Conservation (phyloP, 2,329 filamentous ascomycete genomes). For the Uncinocarpus reesii region DNA sequence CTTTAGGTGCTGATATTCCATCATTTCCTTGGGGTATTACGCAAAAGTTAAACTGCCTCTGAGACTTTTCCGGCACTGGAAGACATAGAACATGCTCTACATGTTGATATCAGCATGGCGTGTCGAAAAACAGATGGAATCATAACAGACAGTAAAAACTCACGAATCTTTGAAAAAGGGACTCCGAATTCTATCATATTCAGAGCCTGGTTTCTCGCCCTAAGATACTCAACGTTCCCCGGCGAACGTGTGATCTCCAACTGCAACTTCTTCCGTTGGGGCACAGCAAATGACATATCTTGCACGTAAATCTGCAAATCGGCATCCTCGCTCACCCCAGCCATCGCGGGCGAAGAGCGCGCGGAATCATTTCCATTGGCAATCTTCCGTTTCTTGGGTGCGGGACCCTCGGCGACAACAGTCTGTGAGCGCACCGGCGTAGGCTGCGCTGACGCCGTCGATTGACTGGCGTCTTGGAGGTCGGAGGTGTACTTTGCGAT, state of each 20-base stretch:
- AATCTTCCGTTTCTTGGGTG: conserved; percentile 43
- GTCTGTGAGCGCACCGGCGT: conserved; percentile 15
- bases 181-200: conserved; percentile 46
- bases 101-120: neutral
- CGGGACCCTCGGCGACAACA: conserved; percentile 25
- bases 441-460: conserved; percentile 3
- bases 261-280: conserved; percentile 53
- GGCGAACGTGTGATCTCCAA: conserved; percentile 43
- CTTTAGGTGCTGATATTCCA: conserved; percentile 38
- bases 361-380: conserved; percentile 31
- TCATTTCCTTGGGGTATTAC: conserved; percentile 46
- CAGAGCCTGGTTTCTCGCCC: conserved; percentile 42
- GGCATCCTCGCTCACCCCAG: conserved; percentile 27
- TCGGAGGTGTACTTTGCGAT: conserved; percentile 39
- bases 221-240: conserved; percentile 30
- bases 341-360: conserved; percentile 16
- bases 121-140: neutral
- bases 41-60: conserved; percentile 54
- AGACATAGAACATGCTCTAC: conserved; percentile 50
- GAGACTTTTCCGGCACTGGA: conserved; percentile 54
- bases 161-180: conserved; percentile 41
- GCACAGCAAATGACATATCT: conserved; percentile 52
- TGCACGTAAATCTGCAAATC: conserved; percentile 38
- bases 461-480: conserved; percentile 23
- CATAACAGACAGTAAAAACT: conserved; percentile 18